Base-by-base conservation (phyloP, 148 eudicot genomes). In the Beta vulgaris region DNA sequence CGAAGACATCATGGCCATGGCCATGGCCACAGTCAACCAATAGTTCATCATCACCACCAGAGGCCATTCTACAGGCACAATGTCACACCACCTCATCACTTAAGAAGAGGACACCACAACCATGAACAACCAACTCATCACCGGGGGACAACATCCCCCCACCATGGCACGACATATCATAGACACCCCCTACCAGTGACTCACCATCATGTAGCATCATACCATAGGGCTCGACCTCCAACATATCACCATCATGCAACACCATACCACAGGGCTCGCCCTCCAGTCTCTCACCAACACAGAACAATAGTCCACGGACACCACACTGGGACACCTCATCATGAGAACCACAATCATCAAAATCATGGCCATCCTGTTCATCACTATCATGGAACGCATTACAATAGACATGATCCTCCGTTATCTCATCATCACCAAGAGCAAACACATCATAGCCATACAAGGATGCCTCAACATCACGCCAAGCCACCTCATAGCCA, bases 211-310 rank as follows among this genome's bases (percentile, higher is more conserved):
- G 71, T 31, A 64, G 21, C 43, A 1, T 11, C 37, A 37, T 70
- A 76, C 34, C 81, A 69, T 48, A 12, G 55, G n/a, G 71, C 15
- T 57, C 54, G 43, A 46, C 72, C 59, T 59, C 79, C 82, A 31
- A 43, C 67, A 8, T 43, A 68, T 29, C 78, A 66, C 7, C 82
- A 29, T 69, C 82, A 40, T 26, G 31, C 62, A 35, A 72, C 28
- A 67, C 14, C 60, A 49, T 74, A 65, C 21, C 79, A 44, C 2
- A 64, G 60, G 35, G 73, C 48, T 6, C 43, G 9, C 43, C 76
- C 70, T 7, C 36, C 59, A 4, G 39, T 44, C 9, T 39, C 71
- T 36, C 67, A 25, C 18, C 68, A 65, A 3, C 81, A 65, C 11
- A 25, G 29, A 48, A 23, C 66, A 39, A 49, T 66, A 55, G 6